phyloP scores from a whole-genome alignment of 2,329 filamentous ascomycete genomes.

The Teratosphaeria zuluensis region DNA sequence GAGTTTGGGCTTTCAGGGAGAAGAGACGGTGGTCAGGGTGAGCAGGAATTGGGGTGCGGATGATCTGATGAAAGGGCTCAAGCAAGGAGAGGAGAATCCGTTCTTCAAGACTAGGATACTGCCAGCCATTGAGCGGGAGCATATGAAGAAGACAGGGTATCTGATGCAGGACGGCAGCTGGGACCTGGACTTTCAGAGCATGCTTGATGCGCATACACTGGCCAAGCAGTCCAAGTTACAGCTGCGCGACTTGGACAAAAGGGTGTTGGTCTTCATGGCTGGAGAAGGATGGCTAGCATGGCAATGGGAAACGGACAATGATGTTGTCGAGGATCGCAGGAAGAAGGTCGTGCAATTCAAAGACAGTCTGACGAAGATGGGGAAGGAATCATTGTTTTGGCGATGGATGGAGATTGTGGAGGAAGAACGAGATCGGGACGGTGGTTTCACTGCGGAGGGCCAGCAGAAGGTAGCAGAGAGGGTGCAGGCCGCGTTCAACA shows the following conservation, averaged over 20 bases:
- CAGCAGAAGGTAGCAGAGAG: constrained; percentile 64
- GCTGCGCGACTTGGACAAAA: constrained; percentile 59
- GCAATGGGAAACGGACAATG: constrained; percentile 31
- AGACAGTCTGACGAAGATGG: constrained; percentile 62
- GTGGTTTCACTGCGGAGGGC: constrained; percentile 65
- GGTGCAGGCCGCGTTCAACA: constrained; percentile 65
- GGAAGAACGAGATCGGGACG: constrained; percentile 69
- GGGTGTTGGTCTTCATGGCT: constrained; percentile 59
- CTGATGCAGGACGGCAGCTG: constrained; percentile 75
- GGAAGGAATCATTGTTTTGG: constrained; percentile 84
- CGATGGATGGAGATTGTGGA: constrained; percentile 89
- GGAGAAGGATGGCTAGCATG: constrained; percentile 56
- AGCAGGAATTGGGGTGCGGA: constrained; percentile 62
- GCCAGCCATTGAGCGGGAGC: constrained; percentile 57
- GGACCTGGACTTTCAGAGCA: constrained; percentile 77
- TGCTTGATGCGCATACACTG: constrained; percentile 63
- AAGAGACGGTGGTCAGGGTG: constrained; percentile 72
- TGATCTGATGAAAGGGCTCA: constrained; percentile 44
- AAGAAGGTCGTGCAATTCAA: constrained; percentile 74
- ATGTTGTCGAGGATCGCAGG: constrained; percentile 51
- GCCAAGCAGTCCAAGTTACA: constrained; percentile 51
- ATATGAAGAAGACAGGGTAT: constrained; percentile 77
- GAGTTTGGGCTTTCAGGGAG: constrained; percentile 62
- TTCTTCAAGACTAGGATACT: constrained; percentile 54
- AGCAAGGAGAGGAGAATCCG: constrained; percentile 43